Conservation (phyloP, 257 asterid genomes). For the Nicotiana knightiana region DNA sequence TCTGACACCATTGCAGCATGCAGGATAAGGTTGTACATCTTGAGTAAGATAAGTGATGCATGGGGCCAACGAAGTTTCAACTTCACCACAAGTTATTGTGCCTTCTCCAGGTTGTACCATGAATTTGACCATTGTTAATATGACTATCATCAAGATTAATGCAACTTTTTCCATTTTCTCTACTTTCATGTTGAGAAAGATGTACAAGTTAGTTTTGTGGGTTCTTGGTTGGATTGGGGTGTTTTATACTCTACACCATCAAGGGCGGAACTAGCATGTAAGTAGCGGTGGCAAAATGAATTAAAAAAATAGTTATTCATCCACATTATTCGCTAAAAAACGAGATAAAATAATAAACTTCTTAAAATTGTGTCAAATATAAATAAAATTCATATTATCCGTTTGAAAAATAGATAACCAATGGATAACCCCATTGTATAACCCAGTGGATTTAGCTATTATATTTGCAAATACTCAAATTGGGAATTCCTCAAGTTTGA, state of each 20-base stretch:
- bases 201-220: background rate
- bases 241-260: background rate
- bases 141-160: background rate
- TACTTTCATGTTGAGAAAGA: background rate
- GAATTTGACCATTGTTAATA: background rate
- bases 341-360: no score
- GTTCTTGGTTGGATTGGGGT: background rate
- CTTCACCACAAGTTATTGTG: slow-evolving; percentile 8
- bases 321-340: no score
- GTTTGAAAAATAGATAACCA: no score
- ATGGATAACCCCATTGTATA: no score
- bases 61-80: slow-evolving; percentile 4
- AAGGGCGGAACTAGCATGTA: no score
- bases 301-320: no score
- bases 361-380: no score
- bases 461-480: no score
- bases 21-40: slow-evolving; percentile 10
- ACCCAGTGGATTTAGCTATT: no score
- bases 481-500: no score
- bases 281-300: no score
- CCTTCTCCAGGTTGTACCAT: slow-evolving; percentile 3
- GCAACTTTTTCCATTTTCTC: background rate
- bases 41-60: slow-evolving; percentile 11
- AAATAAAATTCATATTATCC: no score
- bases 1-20: slow-evolving; percentile 11